A percentile compares a stretch with the other conserved stretches of the same genome.
Conservation (phyloP, 768 basidiomycete genomes). For the Tylopilus intermedius region DNA sequence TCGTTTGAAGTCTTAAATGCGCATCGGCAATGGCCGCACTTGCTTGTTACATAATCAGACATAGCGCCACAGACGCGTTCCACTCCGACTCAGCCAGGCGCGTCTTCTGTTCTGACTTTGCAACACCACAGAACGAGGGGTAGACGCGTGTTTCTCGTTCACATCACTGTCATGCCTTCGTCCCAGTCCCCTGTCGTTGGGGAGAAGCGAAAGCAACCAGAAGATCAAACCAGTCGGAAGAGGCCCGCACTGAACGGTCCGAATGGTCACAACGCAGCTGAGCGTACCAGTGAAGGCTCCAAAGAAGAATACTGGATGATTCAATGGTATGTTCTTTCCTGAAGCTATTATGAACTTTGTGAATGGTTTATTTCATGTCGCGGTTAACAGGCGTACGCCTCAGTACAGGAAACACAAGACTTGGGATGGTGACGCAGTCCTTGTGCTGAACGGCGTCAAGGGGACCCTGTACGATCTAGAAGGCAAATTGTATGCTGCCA, state of each 20-base stretch:
- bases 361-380: background rate
- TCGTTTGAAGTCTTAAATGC: too few relatives aligned
- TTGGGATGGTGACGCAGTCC: conserved; percentile 81
- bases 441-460: conserved; percentile 44
- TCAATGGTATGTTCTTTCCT: conserved; percentile 51
- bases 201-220: conserved; percentile 29
- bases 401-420: conserved; percentile 84
- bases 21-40: conserved; percentile 9
- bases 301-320: conserved; percentile 65
- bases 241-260: conserved; percentile 25
- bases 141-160: background rate
- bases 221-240: conserved; percentile 26
- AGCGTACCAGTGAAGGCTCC: conserved; percentile 10
- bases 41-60: too few relatives aligned
- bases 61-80: conserved; percentile 23
- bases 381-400: conserved; percentile 49
- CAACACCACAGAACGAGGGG: background rate
- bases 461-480: conserved; percentile 57
- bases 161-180: conserved; percentile 18
- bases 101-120: background rate
- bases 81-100: background rate
- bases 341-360: background rate
- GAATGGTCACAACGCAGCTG: conserved; percentile 1
- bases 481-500: conserved; percentile 53
- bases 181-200: conserved; percentile 16